Evolutionary conservation across 768 basidiomycete species (phyloP), one percentile per base, ranked within the genome.

Genomic region (Calocybe indica): DNA sequence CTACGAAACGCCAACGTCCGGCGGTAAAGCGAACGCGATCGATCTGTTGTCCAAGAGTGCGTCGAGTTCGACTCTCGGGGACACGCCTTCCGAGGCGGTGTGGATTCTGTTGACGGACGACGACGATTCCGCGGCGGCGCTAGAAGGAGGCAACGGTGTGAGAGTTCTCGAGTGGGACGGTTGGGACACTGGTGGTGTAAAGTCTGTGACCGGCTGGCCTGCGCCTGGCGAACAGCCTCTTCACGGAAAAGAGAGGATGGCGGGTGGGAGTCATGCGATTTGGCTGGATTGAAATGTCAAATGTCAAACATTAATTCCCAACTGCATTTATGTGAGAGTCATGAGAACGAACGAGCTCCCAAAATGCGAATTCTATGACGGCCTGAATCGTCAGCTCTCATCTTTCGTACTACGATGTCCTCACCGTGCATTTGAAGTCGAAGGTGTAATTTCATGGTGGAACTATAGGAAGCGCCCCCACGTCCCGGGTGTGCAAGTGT

Each of bases 41-140:
- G 76, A 78, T 46, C 46, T 78, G 5, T 51, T 65, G 5, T 46
- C 63, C 6, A 74, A 74, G 51, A 52, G 29, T 6, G n/a, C n/a
- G n/a, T n/a, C n/a, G n/a, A n/a, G n/a, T n/a, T n/a, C n/a, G n/a
- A n/a, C n/a, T n/a, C n/a, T n/a, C n/a, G 48, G 43, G 3, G 47
- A 54, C 3, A 51, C 37, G 9, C 45, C 51, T 5, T 56, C 49
- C 3, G 62, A 63, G 8, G 70, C 65, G 0, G 56, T 73, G 7
- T 79, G 75, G 75, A 69, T 79, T 11, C 45, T 75, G 0, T 61
- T 79, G 0, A 78, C 77, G 6, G 76, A 79, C 51, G 77, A 78
- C 46, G 67, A 72, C 40, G 68, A 72, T 40, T 51, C 55, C 10
- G 58, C 61, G 2, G 59, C 47, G 40, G 54, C 46, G 30, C 46